Conservation (phyloP, 1,139 yeast species). For the Nakaseomyces glabratus region DNA sequence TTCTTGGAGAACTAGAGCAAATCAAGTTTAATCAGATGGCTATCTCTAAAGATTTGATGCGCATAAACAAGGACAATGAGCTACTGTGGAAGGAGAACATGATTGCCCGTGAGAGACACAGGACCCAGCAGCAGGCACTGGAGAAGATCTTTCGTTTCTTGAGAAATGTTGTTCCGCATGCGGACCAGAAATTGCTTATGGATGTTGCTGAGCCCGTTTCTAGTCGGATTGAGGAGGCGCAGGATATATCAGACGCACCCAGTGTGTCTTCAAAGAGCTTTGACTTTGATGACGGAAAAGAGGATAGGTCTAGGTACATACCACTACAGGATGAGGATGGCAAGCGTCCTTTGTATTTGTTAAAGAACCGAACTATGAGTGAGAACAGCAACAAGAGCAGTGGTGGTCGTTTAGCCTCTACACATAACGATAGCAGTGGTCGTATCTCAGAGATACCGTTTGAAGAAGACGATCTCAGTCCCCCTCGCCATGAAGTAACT, state of each 20-base stretch:
- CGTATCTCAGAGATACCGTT: constrained; percentile 25
- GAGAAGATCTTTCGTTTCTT: constrained; percentile 81
- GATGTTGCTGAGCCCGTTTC: no score
- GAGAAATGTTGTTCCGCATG: constrained; percentile 68
- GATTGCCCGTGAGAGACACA: constrained; percentile 74
- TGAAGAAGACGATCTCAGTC: constrained; percentile 21
- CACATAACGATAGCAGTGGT: constrained; percentile 9
- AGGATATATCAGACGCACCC: no score
- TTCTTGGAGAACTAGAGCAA: constrained; percentile 65
- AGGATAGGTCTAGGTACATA: no score
- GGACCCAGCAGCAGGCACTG: constrained; percentile 76
- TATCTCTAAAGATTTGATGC: constrained; percentile 71
- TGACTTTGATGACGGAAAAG: no score
- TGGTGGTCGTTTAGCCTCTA: constrained; percentile 7
- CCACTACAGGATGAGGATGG: background rate
- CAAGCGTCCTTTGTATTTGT: constrained; percentile 14
- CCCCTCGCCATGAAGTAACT: constrained; percentile 7
- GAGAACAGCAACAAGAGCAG: constrained; percentile 7
- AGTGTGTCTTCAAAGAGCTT: no score
- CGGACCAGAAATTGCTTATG: constrained; percentile 39
- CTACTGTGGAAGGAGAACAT: constrained; percentile 84
- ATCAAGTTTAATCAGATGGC: constrained; percentile 71
- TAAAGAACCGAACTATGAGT: constrained; percentile 22
- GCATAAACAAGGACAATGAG: constrained; percentile 82
- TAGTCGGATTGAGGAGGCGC: no score